Evolutionary conservation across 2,329 filamentous ascomycete species (phyloP).

Genomic region (Penicillium hesseltinei): DNA sequence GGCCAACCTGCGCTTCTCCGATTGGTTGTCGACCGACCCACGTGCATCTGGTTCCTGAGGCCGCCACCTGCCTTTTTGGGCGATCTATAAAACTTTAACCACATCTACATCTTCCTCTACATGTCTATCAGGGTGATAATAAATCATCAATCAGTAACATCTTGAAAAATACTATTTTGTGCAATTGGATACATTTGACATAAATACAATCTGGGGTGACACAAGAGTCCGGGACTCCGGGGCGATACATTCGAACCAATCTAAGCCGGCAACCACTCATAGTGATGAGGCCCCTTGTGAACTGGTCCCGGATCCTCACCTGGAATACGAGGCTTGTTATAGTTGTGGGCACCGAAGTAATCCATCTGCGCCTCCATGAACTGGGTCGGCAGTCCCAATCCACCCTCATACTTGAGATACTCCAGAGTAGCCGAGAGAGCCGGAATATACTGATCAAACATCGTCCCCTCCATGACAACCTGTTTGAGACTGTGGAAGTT

Average conservation of each 20-base stretch:
- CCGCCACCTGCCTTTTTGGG: conserved; percentile 11
- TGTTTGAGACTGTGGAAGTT: conserved; percentile 54
- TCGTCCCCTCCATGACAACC: conserved; percentile 54
- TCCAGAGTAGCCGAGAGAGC: conserved; percentile 62
- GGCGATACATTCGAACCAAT: background rate
- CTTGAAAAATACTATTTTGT: background rate
- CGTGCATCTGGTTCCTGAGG: conserved; percentile 24
- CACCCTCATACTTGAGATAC: conserved; percentile 64
- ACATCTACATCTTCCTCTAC: background rate
- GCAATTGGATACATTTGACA: background rate
- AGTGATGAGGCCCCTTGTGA: conserved; percentile 60
- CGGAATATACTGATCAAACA: conserved; percentile 60
- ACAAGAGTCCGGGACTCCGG: background rate
- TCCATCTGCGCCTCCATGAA: conserved; percentile 72
- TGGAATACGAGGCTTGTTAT: conserved; percentile 52
- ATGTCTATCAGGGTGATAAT: background rate
- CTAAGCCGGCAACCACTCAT: conserved; percentile 57
- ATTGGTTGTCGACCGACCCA: conserved; percentile 27
- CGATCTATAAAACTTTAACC: conserved; percentile 3
- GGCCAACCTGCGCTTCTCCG: conserved; percentile 13
- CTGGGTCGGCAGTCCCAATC: conserved; percentile 61
- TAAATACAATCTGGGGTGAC: background rate
- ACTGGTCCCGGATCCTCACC: conserved; percentile 53
- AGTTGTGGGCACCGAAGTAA: conserved; percentile 68
- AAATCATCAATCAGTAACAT: background rate